These are phyloP conservation scores for Cladosporium sphaerospermum DNA, from an alignment of 2,329 filamentous ascomycete genomes.

Conservation along the genomic window DNA sequence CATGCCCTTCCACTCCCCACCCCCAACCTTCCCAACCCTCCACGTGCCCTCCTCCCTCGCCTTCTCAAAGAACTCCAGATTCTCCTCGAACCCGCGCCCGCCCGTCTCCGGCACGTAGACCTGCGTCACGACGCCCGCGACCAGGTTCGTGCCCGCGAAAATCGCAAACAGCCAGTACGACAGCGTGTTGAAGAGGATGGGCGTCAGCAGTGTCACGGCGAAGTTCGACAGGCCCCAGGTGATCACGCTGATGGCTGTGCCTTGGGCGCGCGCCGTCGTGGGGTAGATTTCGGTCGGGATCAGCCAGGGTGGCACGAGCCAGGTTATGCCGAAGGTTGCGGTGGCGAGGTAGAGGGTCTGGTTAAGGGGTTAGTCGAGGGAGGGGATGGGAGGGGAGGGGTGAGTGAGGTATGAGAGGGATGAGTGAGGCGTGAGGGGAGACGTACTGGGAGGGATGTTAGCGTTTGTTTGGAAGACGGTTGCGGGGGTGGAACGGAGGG, in stretches of 20 bases:
- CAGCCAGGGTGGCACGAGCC: constrained; percentile 55
- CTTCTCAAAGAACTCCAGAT: constrained; percentile 52
- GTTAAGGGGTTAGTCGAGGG: neutral
- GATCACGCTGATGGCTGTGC: constrained; percentile 49
- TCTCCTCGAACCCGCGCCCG: constrained; percentile 54
- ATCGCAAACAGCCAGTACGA: constrained; percentile 54
- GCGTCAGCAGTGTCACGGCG: constrained; percentile 51
- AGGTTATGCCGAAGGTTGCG: constrained; percentile 55
- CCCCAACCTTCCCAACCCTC: constrained; percentile 47
- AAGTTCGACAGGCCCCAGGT: constrained; percentile 56
- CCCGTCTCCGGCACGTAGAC: constrained; percentile 50
- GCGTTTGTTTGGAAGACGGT: neutral
- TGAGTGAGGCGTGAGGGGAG: neutral
- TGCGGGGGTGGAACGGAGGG: no score
- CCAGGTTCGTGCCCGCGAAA: constrained; percentile 49
- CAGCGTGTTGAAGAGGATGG: constrained; percentile 54
- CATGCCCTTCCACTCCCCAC: constrained; percentile 46
- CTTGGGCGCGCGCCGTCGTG: constrained; percentile 49
- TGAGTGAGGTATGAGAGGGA: neutral
- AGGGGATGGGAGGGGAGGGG: no score
- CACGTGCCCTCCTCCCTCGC: constrained; percentile 48
- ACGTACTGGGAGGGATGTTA: constrained; percentile 1
- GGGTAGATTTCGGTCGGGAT: constrained; percentile 56
- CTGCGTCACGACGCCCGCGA: constrained; percentile 52
- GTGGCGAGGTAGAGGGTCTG: constrained; percentile 50